phyloP scores from a whole-genome alignment of 495 filamentous ascomycete genomes.

The Neurospora sp. region DNA sequence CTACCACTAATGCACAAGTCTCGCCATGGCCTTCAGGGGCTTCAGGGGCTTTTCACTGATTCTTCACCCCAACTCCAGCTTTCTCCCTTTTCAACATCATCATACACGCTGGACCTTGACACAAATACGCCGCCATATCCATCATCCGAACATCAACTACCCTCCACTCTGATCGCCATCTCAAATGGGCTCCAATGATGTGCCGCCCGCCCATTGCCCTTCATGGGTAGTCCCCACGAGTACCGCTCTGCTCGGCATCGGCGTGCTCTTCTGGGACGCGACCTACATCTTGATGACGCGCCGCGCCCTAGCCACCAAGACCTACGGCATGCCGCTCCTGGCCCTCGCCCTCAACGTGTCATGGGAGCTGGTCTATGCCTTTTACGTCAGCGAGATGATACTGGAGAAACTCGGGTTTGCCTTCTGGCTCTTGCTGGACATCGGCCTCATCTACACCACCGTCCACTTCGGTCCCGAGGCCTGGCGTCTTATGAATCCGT shows the following conservation, averaged over 20 bases:
- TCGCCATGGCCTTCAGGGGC: not conserved
- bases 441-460: slow-evolving; percentile 28
- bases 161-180: not conserved
- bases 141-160: not conserved
- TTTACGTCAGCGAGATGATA: slow-evolving; percentile 28
- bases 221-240: slow-evolving; percentile 24
- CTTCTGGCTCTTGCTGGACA: slow-evolving; percentile 34
- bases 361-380: slow-evolving; percentile 34
- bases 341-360: slow-evolving; percentile 33
- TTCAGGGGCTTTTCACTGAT: not conserved
- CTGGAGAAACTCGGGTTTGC: slow-evolving; percentile 31
- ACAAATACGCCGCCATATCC: too few relatives aligned
- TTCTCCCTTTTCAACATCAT: not conserved
- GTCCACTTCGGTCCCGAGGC: slow-evolving; percentile 26
- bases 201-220: slow-evolving; percentile 26
- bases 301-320: slow-evolving; percentile 25
- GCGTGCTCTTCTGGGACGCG: slow-evolving; percentile 30
- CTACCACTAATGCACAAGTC: not conserved
- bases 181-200: slow-evolving; percentile 32
- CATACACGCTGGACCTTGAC: too few relatives aligned
- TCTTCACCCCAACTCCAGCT: not conserved
- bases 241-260: slow-evolving; percentile 28
- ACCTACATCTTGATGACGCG: slow-evolving; percentile 33
- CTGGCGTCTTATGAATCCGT: slow-evolving; percentile 21
- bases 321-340: slow-evolving; percentile 38